These are phyloP conservation scores for Chrysanthemum lavandulifolium DNA, from an alignment of 129 eudicot species.

Conservation along the genomic window DNA sequence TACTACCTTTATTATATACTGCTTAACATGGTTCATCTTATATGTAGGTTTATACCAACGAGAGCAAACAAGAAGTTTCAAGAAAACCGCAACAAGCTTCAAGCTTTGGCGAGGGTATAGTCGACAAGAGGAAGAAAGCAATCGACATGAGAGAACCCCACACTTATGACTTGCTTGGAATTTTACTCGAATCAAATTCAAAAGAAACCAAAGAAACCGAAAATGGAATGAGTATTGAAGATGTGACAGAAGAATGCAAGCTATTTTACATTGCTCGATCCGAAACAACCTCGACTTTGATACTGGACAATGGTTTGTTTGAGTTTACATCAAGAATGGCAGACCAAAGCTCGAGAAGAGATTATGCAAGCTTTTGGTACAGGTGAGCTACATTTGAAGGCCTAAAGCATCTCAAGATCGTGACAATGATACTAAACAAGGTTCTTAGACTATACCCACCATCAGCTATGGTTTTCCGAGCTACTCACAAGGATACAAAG, in stretches of 20 bases:
- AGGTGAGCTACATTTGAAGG: constrained; percentile 31
- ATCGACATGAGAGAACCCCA: constrained; percentile 19
- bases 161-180: constrained; percentile 32
- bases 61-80: constrained; percentile 32
- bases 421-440: constrained; percentile 39
- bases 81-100: constrained; percentile 20
- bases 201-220: constrained; percentile 21
- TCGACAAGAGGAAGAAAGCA: constrained; percentile 25
- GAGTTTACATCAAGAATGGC: constrained; percentile 42
- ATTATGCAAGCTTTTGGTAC: constrained; percentile 32
- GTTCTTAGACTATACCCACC: constrained; percentile 46
- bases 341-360: constrained; percentile 41
- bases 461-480: constrained; percentile 13
- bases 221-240: constrained; percentile 34
- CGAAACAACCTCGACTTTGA: constrained; percentile 40
- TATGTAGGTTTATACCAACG: constrained; percentile 38
- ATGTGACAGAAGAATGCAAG: constrained; percentile 47
- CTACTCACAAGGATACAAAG: constrained; percentile 26
- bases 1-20: too few relatives aligned
- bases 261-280: constrained; percentile 48
- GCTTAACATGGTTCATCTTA: too few relatives aligned
- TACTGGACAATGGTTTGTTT: constrained; percentile 47
- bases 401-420: constrained; percentile 32
- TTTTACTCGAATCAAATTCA: constrained; percentile 31
- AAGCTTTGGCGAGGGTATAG: background rate